These are phyloP conservation scores for Botrytis cinerea DNA, from an alignment of 2,329 filamentous ascomycete species.

Conservation along the genomic window DNA sequence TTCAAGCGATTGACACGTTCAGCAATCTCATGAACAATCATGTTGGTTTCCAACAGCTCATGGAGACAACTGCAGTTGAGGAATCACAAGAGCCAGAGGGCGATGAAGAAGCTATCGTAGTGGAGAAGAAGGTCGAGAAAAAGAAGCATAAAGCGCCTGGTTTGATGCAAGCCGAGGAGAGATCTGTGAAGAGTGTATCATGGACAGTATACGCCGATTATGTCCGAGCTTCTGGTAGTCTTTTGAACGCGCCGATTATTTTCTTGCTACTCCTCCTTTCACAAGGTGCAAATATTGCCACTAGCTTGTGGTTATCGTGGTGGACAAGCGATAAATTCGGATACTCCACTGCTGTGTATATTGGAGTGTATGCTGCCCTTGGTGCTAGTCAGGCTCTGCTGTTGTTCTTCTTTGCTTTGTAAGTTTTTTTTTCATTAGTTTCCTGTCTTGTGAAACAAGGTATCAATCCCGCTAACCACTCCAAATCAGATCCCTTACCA, in stretches of 20 bases:
- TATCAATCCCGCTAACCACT: not conserved
- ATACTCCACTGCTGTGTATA: constrained; percentile 68
- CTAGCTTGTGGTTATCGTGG: constrained; percentile 71
- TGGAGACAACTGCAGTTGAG: constrained; percentile 80
- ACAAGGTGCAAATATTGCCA: constrained; percentile 83
- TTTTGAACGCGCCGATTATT: constrained; percentile 58
- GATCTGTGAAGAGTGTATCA: constrained; percentile 62
- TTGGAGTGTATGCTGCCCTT: constrained; percentile 70
- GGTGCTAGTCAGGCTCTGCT: constrained; percentile 70
- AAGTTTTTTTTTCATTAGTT: not conserved
- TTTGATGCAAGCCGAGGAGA: constrained; percentile 73
- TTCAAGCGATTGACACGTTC: constrained; percentile 86
- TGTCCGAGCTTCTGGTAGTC: constrained; percentile 60
- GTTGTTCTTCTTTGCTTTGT: constrained; percentile 78
- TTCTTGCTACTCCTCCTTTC: constrained; percentile 57
- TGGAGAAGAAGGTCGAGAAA: constrained; percentile 49
- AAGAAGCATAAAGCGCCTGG: constrained; percentile 55
- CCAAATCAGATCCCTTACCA: constrained; percentile 58
- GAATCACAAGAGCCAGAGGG: constrained; percentile 57
- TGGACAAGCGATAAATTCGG: constrained; percentile 54
- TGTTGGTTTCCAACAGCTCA: constrained; percentile 73
- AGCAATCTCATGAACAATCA: constrained; percentile 81
- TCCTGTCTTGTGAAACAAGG: not conserved
- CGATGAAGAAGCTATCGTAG: constrained; percentile 50
- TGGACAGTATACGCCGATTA: constrained; percentile 68